Conservation (phyloP, 345 rosid species). For the Anastatica hierochuntica region DNA sequence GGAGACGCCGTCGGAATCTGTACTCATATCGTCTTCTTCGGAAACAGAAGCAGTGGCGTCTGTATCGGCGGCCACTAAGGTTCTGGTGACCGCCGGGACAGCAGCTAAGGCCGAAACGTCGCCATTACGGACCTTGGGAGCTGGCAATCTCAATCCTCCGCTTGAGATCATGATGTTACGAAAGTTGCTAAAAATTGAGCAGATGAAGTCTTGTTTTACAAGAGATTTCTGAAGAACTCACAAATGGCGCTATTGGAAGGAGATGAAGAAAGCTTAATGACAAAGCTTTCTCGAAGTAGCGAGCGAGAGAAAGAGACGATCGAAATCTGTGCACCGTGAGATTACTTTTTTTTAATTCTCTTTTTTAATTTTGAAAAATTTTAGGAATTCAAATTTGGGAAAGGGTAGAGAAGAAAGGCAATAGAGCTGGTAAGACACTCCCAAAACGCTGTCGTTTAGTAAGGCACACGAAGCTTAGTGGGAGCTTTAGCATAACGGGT, state of each 20-base stretch:
- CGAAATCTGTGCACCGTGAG: conserved; percentile 14
- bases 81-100: conserved; percentile 37
- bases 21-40: conserved; percentile 50
- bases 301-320: conserved; percentile 24
- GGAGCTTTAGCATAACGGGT: conserved; percentile 2
- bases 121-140: conserved; percentile 54
- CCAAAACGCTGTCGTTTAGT: not conserved
- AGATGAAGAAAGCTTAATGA: conserved; percentile 7
- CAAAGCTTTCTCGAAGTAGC: not conserved
- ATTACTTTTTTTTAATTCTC: not conserved
- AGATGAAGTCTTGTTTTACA: not conserved
- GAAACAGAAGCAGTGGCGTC: conserved; percentile 42
- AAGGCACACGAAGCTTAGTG: too few relatives aligned
- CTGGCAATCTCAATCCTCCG: conserved; percentile 42
- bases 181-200: conserved; percentile 17
- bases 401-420: too few relatives aligned
- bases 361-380: conserved; percentile 5
- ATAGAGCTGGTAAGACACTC: too few relatives aligned
- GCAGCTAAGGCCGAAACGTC: conserved; percentile 43
- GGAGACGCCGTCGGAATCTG: conserved; percentile 57
- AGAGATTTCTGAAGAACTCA: not conserved
- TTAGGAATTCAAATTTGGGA: conserved; percentile 22
- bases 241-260: conserved; percentile 14
- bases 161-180: conserved; percentile 12
- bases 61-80: conserved; percentile 23